Base-by-base conservation (phyloP, 2,329 filamentous ascomycete species). In the Dactylonectria macrodidyma region DNA sequence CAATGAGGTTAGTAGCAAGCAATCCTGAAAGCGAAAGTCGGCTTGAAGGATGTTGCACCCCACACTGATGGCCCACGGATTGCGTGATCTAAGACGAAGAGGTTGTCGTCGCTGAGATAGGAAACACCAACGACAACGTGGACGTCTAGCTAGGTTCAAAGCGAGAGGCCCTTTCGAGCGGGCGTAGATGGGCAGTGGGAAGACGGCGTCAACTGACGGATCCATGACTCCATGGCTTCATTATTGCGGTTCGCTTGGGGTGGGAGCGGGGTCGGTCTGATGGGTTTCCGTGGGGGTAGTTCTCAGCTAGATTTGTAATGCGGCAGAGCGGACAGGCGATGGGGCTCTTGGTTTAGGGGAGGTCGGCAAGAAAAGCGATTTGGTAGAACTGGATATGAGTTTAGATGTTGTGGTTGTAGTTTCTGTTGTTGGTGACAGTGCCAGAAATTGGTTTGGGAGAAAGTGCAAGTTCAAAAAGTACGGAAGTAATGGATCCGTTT, bases 211-310 rank as follows among this genome's bases (percentile, higher is more conserved):
- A 56, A 66, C 30, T 52, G 51, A 51, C 46, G 56, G 64, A 52
- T 55, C 59, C 24, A 57, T 52, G 47, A 33, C 64, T 48, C 59
- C 24, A 57, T 52, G 47, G 38, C 64, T 48, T 55, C 58, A 66
- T 61, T 36, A 7, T 50, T 54, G 46, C 51, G 36, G 16, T 50
- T 54, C 51, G 38, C 26, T 46, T 48, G 34, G n/a, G 26, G 34
- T 61, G 58, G 36, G 52, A 58, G 63, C 61, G 63, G 63, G 57
- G 58, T 61, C 58, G 22, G 26, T 44, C 51, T 26, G 47, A 47
- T 60, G 63, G 58, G 58, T 55, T 48, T 26, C 34, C 63, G 63
- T 66, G 63, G 58, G 63, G 63, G 63, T 59, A 52, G 33, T 51
- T 61, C 63, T 61, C 44, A 65, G 36, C 34, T 19, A 46, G 51